Conservation (phyloP, 371 early-diverging fungal genomes). For the Mucor velutinosus region DNA sequence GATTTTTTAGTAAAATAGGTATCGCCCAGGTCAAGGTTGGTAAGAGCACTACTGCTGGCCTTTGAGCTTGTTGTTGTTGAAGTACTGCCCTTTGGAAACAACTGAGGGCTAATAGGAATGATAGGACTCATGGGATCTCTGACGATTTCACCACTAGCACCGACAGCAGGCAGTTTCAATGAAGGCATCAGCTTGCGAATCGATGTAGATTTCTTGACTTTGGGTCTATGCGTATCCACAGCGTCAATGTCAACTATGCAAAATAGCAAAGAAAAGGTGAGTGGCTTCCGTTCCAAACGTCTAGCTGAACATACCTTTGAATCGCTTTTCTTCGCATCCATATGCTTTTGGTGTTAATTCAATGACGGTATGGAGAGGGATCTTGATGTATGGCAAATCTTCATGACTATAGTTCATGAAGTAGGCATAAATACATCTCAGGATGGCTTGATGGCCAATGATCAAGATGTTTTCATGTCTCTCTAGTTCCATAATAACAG, state of each 20-base stretch:
- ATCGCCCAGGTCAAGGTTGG: slow-evolving; percentile 14
- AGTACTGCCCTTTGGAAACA: slow-evolving; percentile 33
- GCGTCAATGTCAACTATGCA: slow-evolving; percentile 79
- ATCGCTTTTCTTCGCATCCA: slow-evolving; percentile 90
- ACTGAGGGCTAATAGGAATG: slow-evolving; percentile 48
- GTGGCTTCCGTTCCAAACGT: too few relatives aligned
- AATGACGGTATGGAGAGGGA: slow-evolving; percentile 96
- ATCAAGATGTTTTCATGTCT: slow-evolving; percentile 95
- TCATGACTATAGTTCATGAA: slow-evolving; percentile 91
- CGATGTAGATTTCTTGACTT: slow-evolving; percentile 35
- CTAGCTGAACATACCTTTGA: slow-evolving; percentile 57
- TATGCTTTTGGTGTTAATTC: slow-evolving; percentile 97
- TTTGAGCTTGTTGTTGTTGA: neutral
- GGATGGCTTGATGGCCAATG: slow-evolving; percentile 93
- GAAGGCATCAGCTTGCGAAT: slow-evolving; percentile 14
- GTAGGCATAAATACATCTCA: slow-evolving; percentile 94
- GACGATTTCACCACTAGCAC: slow-evolving; percentile 56
- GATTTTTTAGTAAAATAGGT: neutral
- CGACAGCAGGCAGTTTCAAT: slow-evolving; percentile 30
- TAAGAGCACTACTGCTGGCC: neutral
- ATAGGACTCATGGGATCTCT: slow-evolving; percentile 49
- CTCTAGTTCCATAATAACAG: slow-evolving; percentile 96
- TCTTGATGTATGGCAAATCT: slow-evolving; percentile 94
- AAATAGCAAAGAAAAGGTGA: neutral
- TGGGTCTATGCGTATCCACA: slow-evolving; percentile 84